Base-by-base conservation (phyloP, 208 protist species). In the Wallacemonas sp. region DNA sequence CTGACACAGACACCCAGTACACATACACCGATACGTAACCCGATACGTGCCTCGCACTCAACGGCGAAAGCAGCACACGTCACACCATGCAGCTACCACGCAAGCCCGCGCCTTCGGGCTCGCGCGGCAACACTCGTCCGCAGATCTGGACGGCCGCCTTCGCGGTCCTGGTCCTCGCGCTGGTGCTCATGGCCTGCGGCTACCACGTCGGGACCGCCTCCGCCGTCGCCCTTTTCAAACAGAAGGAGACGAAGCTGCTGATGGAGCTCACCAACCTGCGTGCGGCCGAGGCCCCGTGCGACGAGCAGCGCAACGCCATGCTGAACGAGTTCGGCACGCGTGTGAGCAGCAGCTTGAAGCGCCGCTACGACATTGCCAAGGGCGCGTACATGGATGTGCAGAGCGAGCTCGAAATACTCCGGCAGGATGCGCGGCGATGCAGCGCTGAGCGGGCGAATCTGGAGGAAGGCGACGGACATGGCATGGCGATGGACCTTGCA, bases 381-480 rank as follows among this genome's bases (percentile, higher is more conserved):
- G 0, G 1, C 7, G n/a, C 10, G 44, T 22, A 50, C 44, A 26
- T 25, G n/a, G 12, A 14, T 5, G 42, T 12, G 14, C 55, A 75
- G 45, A 26, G 42, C 0, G 14, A 52, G 16, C 61, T 75, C 61
- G 36, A 57, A 4, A 12, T 29, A 28, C 33, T 87, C 23, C 57
- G 67, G 49, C 23, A 48, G 59, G 45, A 57, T 44, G 63, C 33
- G 33, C 39, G 42, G 52, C 64, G 61, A 54, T 82, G 77, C 57
- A 39, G 29, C 8, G 26, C 12, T 46, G 38, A 44, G 12, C 49
- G 36, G 28, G 12, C 49, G 36, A 22, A 61, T 16, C 1, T 70
- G 36, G 50, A 55, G 39, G 11, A 14, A 7, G 36, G 36, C 36
- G 36, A 41, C n/a, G n/a, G n/a, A n/a, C n/a, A n/a, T n/a, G n/a